Conservation (phyloP, 768 basidiomycete genomes). For the Rhizopogon salebrosus region DNA sequence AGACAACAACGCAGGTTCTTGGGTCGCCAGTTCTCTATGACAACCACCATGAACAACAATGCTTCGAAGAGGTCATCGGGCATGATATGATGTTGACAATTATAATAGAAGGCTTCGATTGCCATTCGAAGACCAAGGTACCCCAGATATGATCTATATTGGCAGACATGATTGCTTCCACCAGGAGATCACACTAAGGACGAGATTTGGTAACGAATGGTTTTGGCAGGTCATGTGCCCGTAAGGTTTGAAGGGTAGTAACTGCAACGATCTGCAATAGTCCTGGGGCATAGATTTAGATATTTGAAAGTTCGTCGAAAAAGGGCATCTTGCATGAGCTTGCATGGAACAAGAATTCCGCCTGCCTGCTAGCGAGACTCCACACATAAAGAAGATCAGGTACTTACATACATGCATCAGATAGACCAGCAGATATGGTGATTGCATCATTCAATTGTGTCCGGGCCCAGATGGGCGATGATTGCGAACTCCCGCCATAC, state of each 20-base stretch:
- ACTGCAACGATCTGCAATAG: background rate
- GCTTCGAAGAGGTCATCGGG: too few species aligned
- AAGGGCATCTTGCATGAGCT: background rate
- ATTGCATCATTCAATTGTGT: background rate
- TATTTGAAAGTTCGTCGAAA: background rate
- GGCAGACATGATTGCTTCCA: background rate
- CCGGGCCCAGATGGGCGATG: background rate
- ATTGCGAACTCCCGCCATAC: conserved; percentile 22
- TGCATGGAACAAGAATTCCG: background rate
- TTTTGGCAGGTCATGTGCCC: background rate
- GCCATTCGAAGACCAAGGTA: background rate
- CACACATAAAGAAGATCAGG: background rate
- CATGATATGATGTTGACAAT: background rate
- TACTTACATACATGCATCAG: background rate
- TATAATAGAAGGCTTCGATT: background rate
- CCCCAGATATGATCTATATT: background rate
- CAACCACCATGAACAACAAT: too few species aligned
- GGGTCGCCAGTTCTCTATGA: too few species aligned
- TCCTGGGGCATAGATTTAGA: background rate
- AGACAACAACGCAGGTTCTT: too few species aligned
- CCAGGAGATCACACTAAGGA: background rate
- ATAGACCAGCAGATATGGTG: background rate
- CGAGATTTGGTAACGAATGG: background rate
- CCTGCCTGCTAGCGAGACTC: background rate
- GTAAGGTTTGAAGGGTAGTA: background rate